Conservation (phyloP, 495 filamentous ascomycete species). For the Talaromyces ruber region DNA sequence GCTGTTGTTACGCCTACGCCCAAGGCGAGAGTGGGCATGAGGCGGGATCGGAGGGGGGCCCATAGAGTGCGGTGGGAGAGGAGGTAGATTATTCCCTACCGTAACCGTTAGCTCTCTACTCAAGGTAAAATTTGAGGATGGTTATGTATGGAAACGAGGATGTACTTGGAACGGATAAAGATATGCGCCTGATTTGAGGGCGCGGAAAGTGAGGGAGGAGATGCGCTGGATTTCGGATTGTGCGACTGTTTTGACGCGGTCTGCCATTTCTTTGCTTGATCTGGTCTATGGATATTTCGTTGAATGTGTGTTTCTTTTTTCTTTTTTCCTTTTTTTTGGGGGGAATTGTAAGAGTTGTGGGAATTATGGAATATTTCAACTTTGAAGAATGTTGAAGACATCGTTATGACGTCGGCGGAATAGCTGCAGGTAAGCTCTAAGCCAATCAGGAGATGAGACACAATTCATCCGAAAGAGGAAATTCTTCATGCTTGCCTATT, state of each 20-base stretch:
- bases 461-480: neutral
- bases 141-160: neutral
- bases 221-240: constrained; percentile 28
- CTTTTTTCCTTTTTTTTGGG: no score
- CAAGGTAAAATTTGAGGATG: neutral
- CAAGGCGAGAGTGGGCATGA: constrained; percentile 61
- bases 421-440: neutral
- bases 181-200: constrained; percentile 67
- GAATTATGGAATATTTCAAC: neutral
- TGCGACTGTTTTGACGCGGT: constrained; percentile 32
- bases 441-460: neutral
- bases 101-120: neutral
- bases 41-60: constrained; percentile 59
- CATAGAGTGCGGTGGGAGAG: constrained; percentile 34
- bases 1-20: constrained; percentile 60
- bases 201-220: constrained; percentile 46
- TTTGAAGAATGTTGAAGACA: neutral
- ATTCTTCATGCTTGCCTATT: neutral
- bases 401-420: neutral
- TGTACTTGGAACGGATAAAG: constrained; percentile 75
- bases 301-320: neutral
- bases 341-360: neutral
- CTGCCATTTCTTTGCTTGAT: constrained; percentile 23
- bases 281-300: neutral
- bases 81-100: constrained; percentile 69